Evolutionary conservation across 2,329 filamentous ascomycete species (phyloP).

Genomic region (Scopulariopsis brevicaulis): DNA sequence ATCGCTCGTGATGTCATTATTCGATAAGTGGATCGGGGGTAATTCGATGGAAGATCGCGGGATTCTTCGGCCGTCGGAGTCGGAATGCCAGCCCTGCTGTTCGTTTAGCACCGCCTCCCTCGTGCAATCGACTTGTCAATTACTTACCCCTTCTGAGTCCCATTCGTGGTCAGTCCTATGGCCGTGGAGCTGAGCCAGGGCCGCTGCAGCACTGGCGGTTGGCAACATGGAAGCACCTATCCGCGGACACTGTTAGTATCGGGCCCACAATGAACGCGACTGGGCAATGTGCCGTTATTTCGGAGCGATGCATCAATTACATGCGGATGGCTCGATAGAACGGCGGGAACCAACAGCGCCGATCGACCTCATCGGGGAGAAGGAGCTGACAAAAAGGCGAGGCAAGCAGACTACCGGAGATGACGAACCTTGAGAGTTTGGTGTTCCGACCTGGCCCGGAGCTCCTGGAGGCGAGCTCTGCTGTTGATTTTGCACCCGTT

Average conservation of each 20-base stretch:
- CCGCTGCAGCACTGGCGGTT: constrained; percentile 68
- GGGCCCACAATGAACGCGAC: background rate
- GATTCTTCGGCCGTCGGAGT: constrained; percentile 53
- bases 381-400: background rate
- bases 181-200: constrained; percentile 70
- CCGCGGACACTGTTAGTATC: background rate
- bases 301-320: background rate
- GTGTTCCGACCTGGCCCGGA: constrained; percentile 18
- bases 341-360: background rate
- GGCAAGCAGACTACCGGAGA: constrained; percentile 7
- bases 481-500: constrained; percentile 37
- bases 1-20: constrained; percentile 59
- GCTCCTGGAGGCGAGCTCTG: constrained; percentile 13
- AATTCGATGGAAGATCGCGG: constrained; percentile 61
- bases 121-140: background rate
- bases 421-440: constrained; percentile 9
- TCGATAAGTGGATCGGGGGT: constrained; percentile 51
- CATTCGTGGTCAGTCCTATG: constrained; percentile 67
- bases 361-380: background rate
- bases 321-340: background rate
- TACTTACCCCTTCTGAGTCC: constrained; percentile 61
- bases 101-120: background rate
- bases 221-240: constrained; percentile 4
- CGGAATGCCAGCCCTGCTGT: constrained; percentile 58
- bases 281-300: background rate